Conservation (phyloP, 2,329 filamentous ascomycete species). For the Diaporthe aspalathi region DNA sequence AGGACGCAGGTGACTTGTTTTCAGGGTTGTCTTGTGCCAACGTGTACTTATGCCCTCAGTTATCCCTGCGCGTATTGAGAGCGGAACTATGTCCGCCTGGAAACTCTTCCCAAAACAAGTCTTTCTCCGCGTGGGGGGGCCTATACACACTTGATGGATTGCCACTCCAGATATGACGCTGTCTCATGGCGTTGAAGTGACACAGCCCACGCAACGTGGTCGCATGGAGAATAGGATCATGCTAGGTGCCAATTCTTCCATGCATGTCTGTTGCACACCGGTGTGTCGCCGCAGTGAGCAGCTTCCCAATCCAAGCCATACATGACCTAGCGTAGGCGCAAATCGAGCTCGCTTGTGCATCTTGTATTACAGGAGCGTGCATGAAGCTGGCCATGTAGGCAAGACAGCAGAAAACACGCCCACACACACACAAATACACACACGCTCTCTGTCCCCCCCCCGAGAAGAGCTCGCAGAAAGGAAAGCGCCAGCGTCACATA, state of each 20-base stretch:
- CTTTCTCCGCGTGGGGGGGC: too few species aligned
- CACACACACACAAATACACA: too few species aligned
- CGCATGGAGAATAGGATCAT: not conserved
- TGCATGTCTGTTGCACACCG: constrained; percentile 3
- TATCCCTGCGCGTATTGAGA: not conserved
- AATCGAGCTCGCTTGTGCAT: constrained; percentile 2
- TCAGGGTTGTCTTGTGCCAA: not conserved
- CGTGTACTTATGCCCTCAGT: too few species aligned
- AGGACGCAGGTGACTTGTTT: not conserved
- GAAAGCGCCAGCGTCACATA: not conserved
- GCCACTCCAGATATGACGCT: not conserved
- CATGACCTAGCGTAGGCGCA: not conserved
- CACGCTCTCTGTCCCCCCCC: too few species aligned
- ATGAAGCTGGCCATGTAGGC: not conserved
- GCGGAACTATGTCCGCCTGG: not conserved
- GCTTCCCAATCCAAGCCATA: not conserved
- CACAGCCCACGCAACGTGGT: not conserved
- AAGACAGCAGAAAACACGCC: not conserved
- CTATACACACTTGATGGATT: not conserved
- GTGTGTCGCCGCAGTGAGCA: not conserved
- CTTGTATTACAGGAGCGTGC: not conserved
- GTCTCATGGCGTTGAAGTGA: not conserved
- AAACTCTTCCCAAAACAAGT: not conserved
- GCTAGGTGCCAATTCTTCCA: not conserved
- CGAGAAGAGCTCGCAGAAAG: not conserved